Conservation (phyloP, 805 yeast genomes). For the Candida nemodendra region DNA sequence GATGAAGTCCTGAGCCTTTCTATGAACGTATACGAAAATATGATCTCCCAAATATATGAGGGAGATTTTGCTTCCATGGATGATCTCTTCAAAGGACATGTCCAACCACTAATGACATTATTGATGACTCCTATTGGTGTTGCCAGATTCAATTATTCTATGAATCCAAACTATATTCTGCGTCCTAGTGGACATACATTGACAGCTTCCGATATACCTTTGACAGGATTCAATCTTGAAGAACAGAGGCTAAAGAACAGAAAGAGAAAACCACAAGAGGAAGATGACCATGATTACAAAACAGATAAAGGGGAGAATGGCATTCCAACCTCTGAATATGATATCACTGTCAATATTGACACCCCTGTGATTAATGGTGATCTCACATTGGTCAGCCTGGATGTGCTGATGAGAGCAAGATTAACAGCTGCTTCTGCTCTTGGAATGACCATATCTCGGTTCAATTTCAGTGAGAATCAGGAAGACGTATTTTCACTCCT, state of each 20-base stretch:
- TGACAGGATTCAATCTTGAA: slow-evolving; percentile 27
- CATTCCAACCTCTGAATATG: slow-evolving; percentile 52
- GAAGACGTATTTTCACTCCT: slow-evolving; percentile 38
- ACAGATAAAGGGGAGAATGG: slow-evolving; percentile 29
- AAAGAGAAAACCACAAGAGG: slow-evolving; percentile 41
- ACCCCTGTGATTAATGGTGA: slow-evolving; percentile 92
- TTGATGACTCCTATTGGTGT: slow-evolving; percentile 94
- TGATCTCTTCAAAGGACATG: slow-evolving; percentile 52
- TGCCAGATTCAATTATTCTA: slow-evolving; percentile 80
- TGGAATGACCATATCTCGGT: slow-evolving; percentile 61
- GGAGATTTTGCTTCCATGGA: slow-evolving; percentile 44
- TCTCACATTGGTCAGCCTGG: slow-evolving; percentile 76
- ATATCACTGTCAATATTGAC: slow-evolving; percentile 78
- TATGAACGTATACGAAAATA: slow-evolving; percentile 52
- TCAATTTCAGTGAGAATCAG: slow-evolving; percentile 39
- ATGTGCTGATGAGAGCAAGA: slow-evolving; percentile 71
- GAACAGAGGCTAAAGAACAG: slow-evolving; percentile 41
- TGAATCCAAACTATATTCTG: slow-evolving; percentile 73
- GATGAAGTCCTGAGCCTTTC: slow-evolving; percentile 65
- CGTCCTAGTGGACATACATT: slow-evolving; percentile 70
- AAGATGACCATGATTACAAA: slow-evolving; percentile 5
- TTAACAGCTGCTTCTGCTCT: slow-evolving; percentile 71
- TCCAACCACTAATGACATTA: slow-evolving; percentile 59
- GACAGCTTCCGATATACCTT: slow-evolving; percentile 27
- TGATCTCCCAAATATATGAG: slow-evolving; percentile 47